Evolutionary conservation across 208 protist species (phyloP).

Genomic region (Naegleria gruberi): DNA sequence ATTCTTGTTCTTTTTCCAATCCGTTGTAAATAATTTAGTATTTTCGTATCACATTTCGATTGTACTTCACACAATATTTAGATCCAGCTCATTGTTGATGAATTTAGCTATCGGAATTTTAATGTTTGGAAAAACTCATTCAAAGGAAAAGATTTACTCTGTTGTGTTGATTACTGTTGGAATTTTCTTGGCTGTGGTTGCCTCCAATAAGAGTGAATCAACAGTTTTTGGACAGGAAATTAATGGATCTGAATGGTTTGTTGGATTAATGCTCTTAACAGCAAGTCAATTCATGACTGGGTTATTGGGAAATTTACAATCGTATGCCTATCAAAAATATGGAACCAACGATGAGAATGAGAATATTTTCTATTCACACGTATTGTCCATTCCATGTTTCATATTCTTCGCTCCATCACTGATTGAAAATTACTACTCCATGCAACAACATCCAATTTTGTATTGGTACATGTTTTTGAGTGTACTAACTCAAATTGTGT

Average conservation of each 20-base stretch:
- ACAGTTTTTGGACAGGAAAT: not conserved
- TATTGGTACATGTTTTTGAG: not conserved
- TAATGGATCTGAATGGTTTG: not conserved
- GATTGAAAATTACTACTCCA: not conserved
- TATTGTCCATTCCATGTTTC: not conserved
- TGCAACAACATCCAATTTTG: not conserved
- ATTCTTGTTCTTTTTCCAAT: not conserved
- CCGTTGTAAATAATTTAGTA: not conserved
- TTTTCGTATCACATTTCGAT: not conserved
- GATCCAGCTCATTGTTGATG: not conserved
- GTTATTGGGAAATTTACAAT: not conserved
- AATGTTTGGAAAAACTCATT: not conserved
- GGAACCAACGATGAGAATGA: not conserved
- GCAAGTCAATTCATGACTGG: not conserved
- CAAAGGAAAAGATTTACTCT: not conserved
- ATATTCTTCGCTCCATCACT: not conserved
- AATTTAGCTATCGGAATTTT: not conserved
- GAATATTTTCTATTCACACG: slow-evolving; percentile 12
- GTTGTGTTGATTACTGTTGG: not conserved
- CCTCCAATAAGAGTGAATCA: not conserved
- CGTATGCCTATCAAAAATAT: not conserved
- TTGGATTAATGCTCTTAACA: not conserved
- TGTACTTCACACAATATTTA: not conserved
- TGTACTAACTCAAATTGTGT: not conserved
- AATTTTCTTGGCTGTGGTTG: not conserved